Evolutionary conservation across 2,329 filamentous ascomycete species (phyloP).

Genomic region (Beauveria sp.): DNA sequence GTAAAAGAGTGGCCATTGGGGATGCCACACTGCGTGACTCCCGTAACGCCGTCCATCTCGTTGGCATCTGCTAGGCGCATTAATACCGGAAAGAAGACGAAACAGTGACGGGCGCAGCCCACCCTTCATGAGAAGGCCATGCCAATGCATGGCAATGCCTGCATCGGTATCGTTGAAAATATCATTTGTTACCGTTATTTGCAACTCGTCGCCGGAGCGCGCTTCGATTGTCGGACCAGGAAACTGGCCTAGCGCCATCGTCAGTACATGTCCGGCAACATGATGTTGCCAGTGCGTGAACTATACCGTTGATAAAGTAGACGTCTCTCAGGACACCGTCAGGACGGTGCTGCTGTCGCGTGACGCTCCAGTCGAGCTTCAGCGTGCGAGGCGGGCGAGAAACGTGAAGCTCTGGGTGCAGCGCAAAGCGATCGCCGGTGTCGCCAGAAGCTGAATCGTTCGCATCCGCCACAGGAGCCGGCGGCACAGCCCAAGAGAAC

Average conservation of each 20-base stretch:
- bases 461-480: background rate
- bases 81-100: background rate
- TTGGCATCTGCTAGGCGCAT: conserved; percentile 1
- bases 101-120: conserved; percentile 29
- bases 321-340: conserved; percentile 12
- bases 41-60: conserved; percentile 55
- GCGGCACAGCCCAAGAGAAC: background rate
- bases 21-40: conserved; percentile 55
- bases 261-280: background rate
- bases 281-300: background rate
- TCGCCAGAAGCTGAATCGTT: background rate
- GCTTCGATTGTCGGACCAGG: conserved; percentile 13
- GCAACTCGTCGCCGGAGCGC: conserved; percentile 29
- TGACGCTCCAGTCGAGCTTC: conserved; percentile 11
- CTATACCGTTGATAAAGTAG: conserved; percentile 12
- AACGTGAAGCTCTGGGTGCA: conserved; percentile 10
- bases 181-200: conserved; percentile 30
- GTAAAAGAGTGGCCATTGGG: conserved; percentile 44
- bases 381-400: conserved; percentile 5
- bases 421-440: background rate
- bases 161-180: conserved; percentile 23
- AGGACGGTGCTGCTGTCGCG: conserved; percentile 4
- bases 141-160: conserved; percentile 56
- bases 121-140: conserved; percentile 57
- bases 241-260: conserved; percentile 2